Evolutionary conservation across 768 basidiomycete genomes (phyloP).

Genomic region (Albatrellus ellisii): DNA sequence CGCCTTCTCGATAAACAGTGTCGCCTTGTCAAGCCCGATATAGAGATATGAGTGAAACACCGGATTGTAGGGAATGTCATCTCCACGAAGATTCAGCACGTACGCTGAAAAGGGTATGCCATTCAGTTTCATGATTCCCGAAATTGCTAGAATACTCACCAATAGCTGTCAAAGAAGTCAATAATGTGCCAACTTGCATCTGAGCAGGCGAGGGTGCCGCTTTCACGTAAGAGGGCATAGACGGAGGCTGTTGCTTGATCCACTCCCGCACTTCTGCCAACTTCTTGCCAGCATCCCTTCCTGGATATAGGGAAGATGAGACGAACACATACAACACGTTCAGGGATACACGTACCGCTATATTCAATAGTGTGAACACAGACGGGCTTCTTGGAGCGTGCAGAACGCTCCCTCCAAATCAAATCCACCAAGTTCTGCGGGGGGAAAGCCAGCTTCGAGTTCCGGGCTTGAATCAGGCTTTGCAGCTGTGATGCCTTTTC

Average conservation of each 20-base stretch:
- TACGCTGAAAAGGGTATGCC: conserved; percentile 40
- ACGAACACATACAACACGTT: neutral
- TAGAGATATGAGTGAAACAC: conserved; percentile 84
- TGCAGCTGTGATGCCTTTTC: conserved; percentile 53
- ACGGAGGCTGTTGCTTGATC: conserved; percentile 47
- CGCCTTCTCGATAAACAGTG: conserved; percentile 63
- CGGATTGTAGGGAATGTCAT: conserved; percentile 86
- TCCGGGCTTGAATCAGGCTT: conserved; percentile 26
- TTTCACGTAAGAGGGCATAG: conserved; percentile 51
- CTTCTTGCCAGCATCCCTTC: conserved; percentile 55
- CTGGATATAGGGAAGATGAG: conserved; percentile 17
- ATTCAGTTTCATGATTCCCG: neutral
- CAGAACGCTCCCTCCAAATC: conserved; percentile 68
- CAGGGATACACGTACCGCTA: conserved; percentile 29
- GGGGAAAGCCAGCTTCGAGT: conserved; percentile 65
- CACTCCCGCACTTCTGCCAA: conserved; percentile 56
- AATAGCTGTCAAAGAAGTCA: conserved; percentile 58
- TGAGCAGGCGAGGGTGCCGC: conserved; percentile 44
- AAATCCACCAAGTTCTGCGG: conserved; percentile 77
- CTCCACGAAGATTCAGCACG: conserved; percentile 77
- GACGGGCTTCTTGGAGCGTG: conserved; percentile 48
- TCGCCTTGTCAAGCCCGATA: conserved; percentile 43
- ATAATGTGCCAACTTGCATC: conserved; percentile 51
- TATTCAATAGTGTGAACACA: conserved; percentile 64
- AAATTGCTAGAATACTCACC: conserved; percentile 29